phyloP scores from a whole-genome alignment of 176 grass and related monocot genomes.

The Aechmea fasciata region DNA sequence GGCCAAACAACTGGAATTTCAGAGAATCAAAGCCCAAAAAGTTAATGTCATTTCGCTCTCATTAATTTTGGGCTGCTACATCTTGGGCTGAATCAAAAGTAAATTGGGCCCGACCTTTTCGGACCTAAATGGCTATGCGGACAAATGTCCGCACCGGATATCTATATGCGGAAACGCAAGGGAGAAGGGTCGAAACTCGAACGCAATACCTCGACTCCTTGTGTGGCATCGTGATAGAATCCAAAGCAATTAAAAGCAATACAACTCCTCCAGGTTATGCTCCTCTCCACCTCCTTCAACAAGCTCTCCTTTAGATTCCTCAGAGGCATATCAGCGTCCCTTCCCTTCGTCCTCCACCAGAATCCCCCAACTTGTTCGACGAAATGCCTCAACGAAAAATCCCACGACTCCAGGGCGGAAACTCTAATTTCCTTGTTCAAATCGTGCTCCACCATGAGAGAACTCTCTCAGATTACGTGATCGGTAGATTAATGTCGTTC shows the following conservation, averaged over 20 bases:
- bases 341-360: neutral
- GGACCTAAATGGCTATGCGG: no score
- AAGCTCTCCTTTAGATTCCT: neutral
- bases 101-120: no score
- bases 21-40: no score
- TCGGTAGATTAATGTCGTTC: conserved; percentile 11
- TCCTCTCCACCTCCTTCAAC: neutral
- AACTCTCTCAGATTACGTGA: conserved; percentile 25
- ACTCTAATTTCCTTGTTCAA: conserved; percentile 14
- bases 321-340: neutral
- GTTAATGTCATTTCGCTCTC: no score
- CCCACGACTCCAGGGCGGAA: conserved; percentile 6
- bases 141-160: no score
- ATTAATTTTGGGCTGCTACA: no score
- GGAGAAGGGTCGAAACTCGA: no score
- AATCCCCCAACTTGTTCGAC: neutral
- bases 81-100: no score
- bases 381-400: neutral
- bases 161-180: no score
- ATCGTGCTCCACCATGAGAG: conserved; percentile 20
- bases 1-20: no score
- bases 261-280: neutral
- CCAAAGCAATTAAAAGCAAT: neutral
- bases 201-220: no score
- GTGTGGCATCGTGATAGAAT: no score